Base-by-base conservation (phyloP, 208 protist genomes). In the Crithidia acanthocephali region DNA sequence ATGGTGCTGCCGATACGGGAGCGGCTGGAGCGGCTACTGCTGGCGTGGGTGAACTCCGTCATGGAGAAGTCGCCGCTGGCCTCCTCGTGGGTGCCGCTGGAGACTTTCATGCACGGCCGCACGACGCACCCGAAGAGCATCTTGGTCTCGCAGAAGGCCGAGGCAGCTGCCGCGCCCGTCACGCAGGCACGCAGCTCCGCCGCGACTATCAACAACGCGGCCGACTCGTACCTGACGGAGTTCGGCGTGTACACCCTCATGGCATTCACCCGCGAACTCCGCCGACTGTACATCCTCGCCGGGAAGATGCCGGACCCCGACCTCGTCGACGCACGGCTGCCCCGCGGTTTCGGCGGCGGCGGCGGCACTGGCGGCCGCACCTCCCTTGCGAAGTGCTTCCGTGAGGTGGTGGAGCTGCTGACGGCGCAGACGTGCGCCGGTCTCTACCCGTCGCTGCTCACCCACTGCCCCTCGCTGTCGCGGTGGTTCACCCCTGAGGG, bases 31-130 rank as follows among this genome's bases (percentile, higher is more conserved):
- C 53, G 71, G 44, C 77, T 94, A 61, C 70, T 94, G 55, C 64
- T 95, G 30, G 68, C 74, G 48, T 95, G 90, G 90, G 84, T 91
- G 50, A 95, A 95, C 78, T 51, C 28, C 42, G 68, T 91, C 30
- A 95, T 95, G 90, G 69, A 74, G 52, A 77, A 68, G 2, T 78
- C 69, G 20, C 78, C 76, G 37, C 73, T 81, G 57, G 68, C 58
- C 40, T 62, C 72, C 35, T 64, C 57, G 23, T 84, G 79, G 79
- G 47, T 80, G 56, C 52, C 56, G 32, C 61, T 73, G 35, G 56
- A 78, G 35, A 55, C 45, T 40, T 72, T 79, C 40, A 60, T 30
- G 60, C 51, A 67, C 25, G 51, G 59, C 28, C 30, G 62, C 35
- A 62, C 51, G 0, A 48, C 61, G 1, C 58, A 61, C 13, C 61